Evolutionary conservation across 352 stramenopile genomes (phyloP).

Genomic region (Globisporangium abappressorium): DNA sequence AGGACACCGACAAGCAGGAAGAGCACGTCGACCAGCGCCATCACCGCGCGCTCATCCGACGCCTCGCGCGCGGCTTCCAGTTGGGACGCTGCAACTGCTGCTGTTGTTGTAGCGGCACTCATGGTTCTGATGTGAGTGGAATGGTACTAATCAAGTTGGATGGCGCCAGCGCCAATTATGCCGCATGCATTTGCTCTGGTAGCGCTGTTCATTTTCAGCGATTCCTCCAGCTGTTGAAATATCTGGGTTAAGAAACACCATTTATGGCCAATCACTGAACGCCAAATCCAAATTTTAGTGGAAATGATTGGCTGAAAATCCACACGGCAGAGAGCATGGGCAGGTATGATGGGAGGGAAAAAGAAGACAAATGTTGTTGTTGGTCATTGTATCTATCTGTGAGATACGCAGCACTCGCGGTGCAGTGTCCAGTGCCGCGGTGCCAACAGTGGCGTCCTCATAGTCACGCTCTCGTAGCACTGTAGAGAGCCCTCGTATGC

Average conservation of each 20-base stretch:
- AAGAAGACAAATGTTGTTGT: not conserved
- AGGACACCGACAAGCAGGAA: constrained; percentile 53
- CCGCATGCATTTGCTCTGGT: not conserved
- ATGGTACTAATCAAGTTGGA: not conserved
- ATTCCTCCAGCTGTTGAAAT: not conserved
- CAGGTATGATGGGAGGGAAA: not conserved
- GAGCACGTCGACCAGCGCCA: constrained; percentile 27
- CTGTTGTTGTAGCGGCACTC: not conserved
- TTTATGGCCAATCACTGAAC: not conserved
- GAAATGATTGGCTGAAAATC: not conserved
- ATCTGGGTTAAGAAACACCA: not conserved
- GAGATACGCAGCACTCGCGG: not conserved
- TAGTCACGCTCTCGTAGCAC: not conserved
- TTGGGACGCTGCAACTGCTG: not conserved
- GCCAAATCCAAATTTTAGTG: not conserved
- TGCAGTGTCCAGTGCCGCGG: not conserved
- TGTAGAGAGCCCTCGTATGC: too few relatives aligned
- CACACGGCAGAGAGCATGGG: not conserved
- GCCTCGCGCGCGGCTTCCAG: constrained; percentile 10
- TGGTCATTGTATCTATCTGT: not conserved
- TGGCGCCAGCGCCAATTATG: not conserved
- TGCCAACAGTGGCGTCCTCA: not conserved
- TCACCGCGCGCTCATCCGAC: constrained; percentile 9
- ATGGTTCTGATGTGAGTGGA: not conserved
- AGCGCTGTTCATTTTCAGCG: not conserved